phyloP scores from a whole-genome alignment of 1,284 basidiomycete genomes.

The Trichosporon inkin region DNA sequence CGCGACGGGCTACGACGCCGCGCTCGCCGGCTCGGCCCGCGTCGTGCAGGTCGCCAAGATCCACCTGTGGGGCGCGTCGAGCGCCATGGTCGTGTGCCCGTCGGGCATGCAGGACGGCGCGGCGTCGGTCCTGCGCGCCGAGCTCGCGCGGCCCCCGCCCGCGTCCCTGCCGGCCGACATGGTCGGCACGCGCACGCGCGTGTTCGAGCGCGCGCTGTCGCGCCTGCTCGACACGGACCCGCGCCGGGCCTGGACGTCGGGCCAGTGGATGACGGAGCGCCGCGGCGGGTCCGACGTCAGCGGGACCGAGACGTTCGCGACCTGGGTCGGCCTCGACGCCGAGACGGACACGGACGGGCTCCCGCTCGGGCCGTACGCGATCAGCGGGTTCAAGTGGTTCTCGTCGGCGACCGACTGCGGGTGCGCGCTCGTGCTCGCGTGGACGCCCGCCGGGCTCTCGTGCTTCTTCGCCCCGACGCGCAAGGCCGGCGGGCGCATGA shows the following conservation, averaged over 20 bases:
- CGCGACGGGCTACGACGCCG: conserved; percentile 14
- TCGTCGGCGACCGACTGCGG: conserved; percentile 67
- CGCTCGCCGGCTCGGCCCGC: conserved; percentile 14
- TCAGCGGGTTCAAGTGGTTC: conserved; percentile 78
- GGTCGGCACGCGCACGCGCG: neutral
- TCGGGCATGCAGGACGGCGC: conserved; percentile 23
- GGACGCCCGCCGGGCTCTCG: conserved; percentile 56
- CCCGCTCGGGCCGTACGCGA: conserved; percentile 24
- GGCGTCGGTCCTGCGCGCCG: conserved; percentile 1
- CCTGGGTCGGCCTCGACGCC: conserved; percentile 6
- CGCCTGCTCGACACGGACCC: conserved; percentile 52
- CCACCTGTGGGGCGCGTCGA: conserved; percentile 14
- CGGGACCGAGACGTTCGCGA: conserved; percentile 62
- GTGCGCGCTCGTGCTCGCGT: conserved; percentile 16
- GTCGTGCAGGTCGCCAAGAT: conserved; percentile 21
- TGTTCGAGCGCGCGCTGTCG: conserved; percentile 11
- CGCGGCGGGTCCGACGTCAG: conserved; percentile 74
- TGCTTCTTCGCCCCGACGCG: conserved; percentile 59
- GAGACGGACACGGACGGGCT: conserved; percentile 18
- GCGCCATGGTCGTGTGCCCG: conserved; percentile 18
- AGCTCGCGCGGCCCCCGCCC: conserved; percentile 5
- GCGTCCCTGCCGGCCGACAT: neutral
- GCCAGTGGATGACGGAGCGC: conserved; percentile 82
- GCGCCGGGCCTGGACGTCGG: conserved; percentile 62
- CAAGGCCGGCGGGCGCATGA: conserved; percentile 49